These are phyloP conservation scores for Thraustochytrium striatum DNA, from an alignment of 352 stramenopile genomes.

Conservation along the genomic window DNA sequence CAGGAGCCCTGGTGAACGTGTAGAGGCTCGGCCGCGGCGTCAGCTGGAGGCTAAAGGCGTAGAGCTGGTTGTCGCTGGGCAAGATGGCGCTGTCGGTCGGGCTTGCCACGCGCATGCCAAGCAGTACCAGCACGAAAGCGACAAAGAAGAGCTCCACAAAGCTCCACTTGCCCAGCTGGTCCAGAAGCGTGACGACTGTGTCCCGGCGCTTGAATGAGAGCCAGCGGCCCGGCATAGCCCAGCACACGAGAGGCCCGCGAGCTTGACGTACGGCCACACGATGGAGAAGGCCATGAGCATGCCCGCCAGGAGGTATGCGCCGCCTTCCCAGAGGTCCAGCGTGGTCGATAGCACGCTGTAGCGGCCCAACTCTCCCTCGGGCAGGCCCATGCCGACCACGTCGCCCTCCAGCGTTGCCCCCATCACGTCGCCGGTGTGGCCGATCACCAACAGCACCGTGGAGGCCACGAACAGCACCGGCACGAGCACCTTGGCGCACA, in stretches of 20 bases:
- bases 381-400: neutral
- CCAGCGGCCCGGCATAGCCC: constrained; percentile 31
- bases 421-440: neutral
- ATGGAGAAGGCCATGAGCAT: constrained; percentile 47
- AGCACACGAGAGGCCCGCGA: constrained; percentile 35
- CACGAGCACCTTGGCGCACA: neutral
- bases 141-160: constrained; percentile 50
- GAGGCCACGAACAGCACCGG: no score
- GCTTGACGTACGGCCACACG: constrained; percentile 51
- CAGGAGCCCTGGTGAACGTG: constrained; percentile 42
- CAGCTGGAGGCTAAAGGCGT: constrained; percentile 13
- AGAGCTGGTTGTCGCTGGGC: neutral
- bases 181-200: constrained; percentile 23
- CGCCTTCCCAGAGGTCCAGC: constrained; percentile 39
- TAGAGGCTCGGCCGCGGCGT: constrained; percentile 24
- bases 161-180: constrained; percentile 49
- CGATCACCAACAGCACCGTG: neutral
- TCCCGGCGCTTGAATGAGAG: constrained; percentile 7
- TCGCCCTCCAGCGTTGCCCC: neutral
- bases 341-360: neutral
- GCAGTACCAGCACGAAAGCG: constrained; percentile 22
- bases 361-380: neutral
- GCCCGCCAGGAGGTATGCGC: constrained; percentile 39
- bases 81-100: neutral
- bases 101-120: constrained; percentile 38